Conservation (phyloP, 495 filamentous ascomycete species). For the Penicillium waksmanii region DNA sequence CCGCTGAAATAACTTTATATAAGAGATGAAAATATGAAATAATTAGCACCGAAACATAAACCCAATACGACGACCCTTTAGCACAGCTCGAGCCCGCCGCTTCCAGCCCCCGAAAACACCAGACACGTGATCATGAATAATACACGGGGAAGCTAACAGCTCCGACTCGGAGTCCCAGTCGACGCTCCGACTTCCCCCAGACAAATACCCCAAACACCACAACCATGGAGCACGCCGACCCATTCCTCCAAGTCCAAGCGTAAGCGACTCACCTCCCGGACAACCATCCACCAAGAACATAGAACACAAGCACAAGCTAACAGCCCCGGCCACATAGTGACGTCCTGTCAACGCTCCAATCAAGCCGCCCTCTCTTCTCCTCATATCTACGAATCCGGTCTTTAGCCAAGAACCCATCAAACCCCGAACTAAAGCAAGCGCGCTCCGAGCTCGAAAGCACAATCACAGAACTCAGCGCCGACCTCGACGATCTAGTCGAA, state of each 20-base stretch:
- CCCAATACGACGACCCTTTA: too few relatives aligned
- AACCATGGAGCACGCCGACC: conserved; percentile 73
- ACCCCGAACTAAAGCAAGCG: conserved; percentile 85
- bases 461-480: conserved; percentile 75
- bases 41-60: too few relatives aligned
- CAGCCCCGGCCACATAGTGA: conserved; percentile 58
- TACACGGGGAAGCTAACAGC: conserved; percentile 14
- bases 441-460: conserved; percentile 79
- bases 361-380: conserved; percentile 81
- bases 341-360: conserved; percentile 78
- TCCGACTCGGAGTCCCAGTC: conserved; percentile 9
- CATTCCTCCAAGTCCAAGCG: conserved; percentile 93
- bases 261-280: conserved; percentile 37
- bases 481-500: conserved; percentile 86
- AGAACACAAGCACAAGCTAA: not conserved
- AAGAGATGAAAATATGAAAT: too few relatives aligned
- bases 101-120: not conserved
- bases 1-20: too few relatives aligned
- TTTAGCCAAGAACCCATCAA: conserved; percentile 66
- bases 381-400: conserved; percentile 97
- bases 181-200: conserved; percentile 11
- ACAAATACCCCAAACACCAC: conserved; percentile 10
- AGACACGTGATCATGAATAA: conserved; percentile 22
- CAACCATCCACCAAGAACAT: not conserved
- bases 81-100: too few relatives aligned